Conservation (phyloP, 805 yeast genomes). For the Isabelozyma gotoi region DNA sequence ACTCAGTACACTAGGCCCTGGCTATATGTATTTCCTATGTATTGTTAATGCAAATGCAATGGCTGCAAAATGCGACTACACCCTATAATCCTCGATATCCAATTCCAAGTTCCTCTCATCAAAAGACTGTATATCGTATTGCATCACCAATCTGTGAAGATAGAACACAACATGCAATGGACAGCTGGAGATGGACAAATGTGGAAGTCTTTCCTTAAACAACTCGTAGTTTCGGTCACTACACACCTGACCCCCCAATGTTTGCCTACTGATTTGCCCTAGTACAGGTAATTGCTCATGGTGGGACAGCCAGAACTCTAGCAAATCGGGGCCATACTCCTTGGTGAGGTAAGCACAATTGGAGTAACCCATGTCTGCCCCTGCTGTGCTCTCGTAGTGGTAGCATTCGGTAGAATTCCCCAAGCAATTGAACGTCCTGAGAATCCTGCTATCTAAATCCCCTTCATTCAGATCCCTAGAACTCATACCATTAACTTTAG, state of each 20-base stretch:
- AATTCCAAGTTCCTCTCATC: constrained; percentile 13
- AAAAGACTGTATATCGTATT: constrained; percentile 13
- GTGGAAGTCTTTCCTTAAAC: not conserved
- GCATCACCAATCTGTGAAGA: constrained; percentile 12
- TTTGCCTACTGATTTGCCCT: constrained; percentile 10
- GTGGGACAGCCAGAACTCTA: constrained; percentile 20
- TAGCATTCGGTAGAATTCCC: constrained; percentile 26
- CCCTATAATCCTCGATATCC: constrained; percentile 14
- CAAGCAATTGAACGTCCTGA: constrained; percentile 24
- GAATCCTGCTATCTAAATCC: constrained; percentile 20
- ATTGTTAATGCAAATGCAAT: no score
- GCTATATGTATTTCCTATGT: no score
- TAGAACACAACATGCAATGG: constrained; percentile 14
- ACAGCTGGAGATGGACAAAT: constrained; percentile 11
- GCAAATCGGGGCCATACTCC: constrained; percentile 14
- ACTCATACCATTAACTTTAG: constrained; percentile 8
- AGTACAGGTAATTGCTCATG: constrained; percentile 14
- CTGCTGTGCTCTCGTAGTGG: constrained; percentile 21
- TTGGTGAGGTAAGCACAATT: constrained; percentile 8
- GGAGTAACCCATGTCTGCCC: constrained; percentile 11
- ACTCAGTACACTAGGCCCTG: no score
- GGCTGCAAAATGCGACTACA: no score
- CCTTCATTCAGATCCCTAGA: no score
- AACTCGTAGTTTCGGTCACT: constrained; percentile 12
- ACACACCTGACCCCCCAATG: constrained; percentile 15